These are phyloP conservation scores for Plasmodium adleri DNA, from an alignment of 169 alveolate genomes.

Conservation along the genomic window DNA sequence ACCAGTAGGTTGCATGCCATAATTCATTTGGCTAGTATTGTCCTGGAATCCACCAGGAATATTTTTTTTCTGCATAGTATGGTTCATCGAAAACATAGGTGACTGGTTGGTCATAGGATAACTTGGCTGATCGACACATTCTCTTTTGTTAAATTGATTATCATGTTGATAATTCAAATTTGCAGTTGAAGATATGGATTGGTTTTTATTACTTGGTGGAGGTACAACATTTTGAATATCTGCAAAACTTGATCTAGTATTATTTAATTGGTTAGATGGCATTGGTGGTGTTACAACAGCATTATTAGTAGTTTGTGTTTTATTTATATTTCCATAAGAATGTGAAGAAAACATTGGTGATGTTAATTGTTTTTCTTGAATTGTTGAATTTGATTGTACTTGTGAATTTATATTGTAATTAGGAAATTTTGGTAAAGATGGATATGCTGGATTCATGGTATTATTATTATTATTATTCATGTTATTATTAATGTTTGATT, in stretches of 20 bases:
- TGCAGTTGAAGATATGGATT: slow-evolving; percentile 10
- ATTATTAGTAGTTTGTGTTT: slow-evolving; percentile 12
- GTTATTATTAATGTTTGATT: slow-evolving; percentile 4
- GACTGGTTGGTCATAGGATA: not conserved
- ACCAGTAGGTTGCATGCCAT: not conserved
- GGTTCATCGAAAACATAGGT: not conserved
- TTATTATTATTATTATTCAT: not conserved
- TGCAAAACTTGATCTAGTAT: slow-evolving; percentile 14
- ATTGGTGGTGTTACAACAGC: not conserved
- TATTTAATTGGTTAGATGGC: slow-evolving; percentile 5
- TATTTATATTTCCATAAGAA: slow-evolving; percentile 38
- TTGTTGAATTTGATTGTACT: not conserved
- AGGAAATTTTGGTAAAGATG: slow-evolving; percentile 16
- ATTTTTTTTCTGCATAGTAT: slow-evolving; percentile 12
- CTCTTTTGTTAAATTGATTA: slow-evolving; percentile 39
- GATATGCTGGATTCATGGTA: not conserved
- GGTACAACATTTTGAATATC: slow-evolving; percentile 9
- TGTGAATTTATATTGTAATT: not conserved
- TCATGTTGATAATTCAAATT: not conserved
- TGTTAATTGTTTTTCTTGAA: not conserved
- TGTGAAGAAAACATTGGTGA: slow-evolving; percentile 14
- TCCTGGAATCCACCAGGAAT: slow-evolving; percentile 21
- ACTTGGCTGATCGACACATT: slow-evolving; percentile 17
- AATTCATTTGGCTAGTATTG: not conserved
- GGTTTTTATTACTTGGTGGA: slow-evolving; percentile 23